Evolutionary conservation across 192 early-diverging fungal genomes (phyloP).

Genomic region (Coemansia sp.): DNA sequence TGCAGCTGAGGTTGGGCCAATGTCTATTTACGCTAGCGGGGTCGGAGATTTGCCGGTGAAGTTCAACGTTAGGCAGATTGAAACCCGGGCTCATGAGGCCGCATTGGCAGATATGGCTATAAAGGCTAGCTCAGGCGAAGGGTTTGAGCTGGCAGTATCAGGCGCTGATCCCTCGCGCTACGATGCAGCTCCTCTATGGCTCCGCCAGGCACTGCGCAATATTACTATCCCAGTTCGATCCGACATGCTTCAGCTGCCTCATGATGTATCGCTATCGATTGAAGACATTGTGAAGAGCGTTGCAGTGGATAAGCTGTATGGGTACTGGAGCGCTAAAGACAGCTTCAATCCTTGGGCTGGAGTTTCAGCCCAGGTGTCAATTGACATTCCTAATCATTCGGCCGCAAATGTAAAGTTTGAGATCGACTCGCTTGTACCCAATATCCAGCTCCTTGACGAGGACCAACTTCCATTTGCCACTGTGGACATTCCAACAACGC

Average conservation of each 20-base stretch:
- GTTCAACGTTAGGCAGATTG: slow-evolving; percentile 20
- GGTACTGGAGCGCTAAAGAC: slow-evolving; percentile 37
- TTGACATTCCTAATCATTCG: slow-evolving; percentile 31
- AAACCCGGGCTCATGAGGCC: slow-evolving; percentile 15
- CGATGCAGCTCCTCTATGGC: slow-evolving; percentile 24
- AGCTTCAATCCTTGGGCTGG: slow-evolving; percentile 37
- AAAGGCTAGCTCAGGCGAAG: slow-evolving; percentile 9
- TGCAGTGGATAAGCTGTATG: slow-evolving; percentile 33
- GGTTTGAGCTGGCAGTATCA: slow-evolving; percentile 10
- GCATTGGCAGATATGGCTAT: slow-evolving; percentile 25
- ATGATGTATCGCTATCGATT: slow-evolving; percentile 1
- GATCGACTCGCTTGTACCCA: slow-evolving; percentile 34
- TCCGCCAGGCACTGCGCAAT: slow-evolving; percentile 23
- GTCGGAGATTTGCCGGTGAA: slow-evolving; percentile 6
- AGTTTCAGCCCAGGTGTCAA: slow-evolving; percentile 19
- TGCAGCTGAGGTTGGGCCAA: slow-evolving; percentile 21
- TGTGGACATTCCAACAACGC: slow-evolving; percentile 10
- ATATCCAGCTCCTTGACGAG: slow-evolving; percentile 19
- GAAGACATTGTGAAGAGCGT: slow-evolving; percentile 18
- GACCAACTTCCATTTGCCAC: slow-evolving; percentile 28
- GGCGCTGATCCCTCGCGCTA: slow-evolving; percentile 20
- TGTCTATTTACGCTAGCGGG: slow-evolving; percentile 2
- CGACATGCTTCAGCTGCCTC: slow-evolving; percentile 5
- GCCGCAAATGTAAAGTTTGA: slow-evolving; percentile 24
- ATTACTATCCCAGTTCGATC: slow-evolving; percentile 10